Percentiles rank a stretch among this genome's conserved stretches.
These are phyloP conservation scores for Limonomyces culmigenus DNA, from an alignment of 1,284 basidiomycete genomes.

Conservation along the genomic window DNA sequence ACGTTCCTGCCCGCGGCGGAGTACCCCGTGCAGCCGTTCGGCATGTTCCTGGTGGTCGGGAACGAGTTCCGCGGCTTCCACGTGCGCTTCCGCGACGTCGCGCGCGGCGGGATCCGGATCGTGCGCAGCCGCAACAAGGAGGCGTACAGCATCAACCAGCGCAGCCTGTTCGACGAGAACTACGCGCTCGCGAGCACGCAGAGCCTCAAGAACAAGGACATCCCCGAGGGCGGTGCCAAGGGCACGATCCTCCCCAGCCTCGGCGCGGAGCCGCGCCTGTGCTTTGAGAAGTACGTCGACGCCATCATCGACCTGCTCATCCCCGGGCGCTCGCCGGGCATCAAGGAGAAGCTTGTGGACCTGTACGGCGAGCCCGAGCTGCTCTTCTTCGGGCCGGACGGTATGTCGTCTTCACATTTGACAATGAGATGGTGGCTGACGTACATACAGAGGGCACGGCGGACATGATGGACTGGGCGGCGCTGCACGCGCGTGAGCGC, in stretches of 20 bases:
- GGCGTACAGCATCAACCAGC: constrained; percentile 92
- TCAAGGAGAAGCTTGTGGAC: constrained; percentile 92
- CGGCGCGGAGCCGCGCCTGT: constrained; percentile 70
- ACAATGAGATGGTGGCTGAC: no score
- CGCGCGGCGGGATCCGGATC: constrained; percentile 92
- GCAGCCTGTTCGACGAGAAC: constrained; percentile 96
- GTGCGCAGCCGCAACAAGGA: constrained; percentile 92
- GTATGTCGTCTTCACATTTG: no score
- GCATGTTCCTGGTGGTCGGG: constrained; percentile 89
- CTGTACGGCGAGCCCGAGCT: constrained; percentile 84
- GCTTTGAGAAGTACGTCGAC: constrained; percentile 98
- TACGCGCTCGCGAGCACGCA: constrained; percentile 98
- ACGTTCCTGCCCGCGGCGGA: constrained; percentile 89
- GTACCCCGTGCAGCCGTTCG: constrained; percentile 84
- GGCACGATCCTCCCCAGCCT: constrained; percentile 90
- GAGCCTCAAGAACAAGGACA: constrained; percentile 97
- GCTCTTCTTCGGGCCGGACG: constrained; percentile 97
- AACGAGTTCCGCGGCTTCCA: constrained; percentile 98
- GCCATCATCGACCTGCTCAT: constrained; percentile 84
- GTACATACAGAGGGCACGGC: constrained; percentile 99
- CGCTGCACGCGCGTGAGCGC: constrained; percentile 70
- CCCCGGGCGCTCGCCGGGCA: constrained; percentile 82
- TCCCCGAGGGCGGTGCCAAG: constrained; percentile 94
- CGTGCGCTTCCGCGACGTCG: constrained; percentile 94
- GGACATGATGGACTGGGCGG: constrained; percentile 99